Conservation (phyloP, 768 basidiomycete species). For the Agaricus sinodeliciosus region DNA sequence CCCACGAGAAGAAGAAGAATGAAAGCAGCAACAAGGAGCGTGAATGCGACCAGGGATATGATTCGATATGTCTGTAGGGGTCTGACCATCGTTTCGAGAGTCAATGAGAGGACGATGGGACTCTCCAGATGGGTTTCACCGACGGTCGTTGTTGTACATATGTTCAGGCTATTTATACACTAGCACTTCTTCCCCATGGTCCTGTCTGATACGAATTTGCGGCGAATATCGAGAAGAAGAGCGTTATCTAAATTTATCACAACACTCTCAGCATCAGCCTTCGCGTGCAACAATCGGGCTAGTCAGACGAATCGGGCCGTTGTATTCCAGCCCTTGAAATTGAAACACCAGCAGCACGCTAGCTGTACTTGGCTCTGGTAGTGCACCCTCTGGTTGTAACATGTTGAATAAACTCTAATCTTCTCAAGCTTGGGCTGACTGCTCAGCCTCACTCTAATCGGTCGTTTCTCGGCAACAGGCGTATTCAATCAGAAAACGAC, state of each 20-base stretch:
- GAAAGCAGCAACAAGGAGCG: constrained; percentile 53
- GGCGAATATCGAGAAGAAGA: too few species aligned
- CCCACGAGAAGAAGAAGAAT: constrained; percentile 73
- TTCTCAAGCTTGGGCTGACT: too few species aligned
- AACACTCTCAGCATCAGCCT: too few species aligned
- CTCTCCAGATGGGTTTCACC: background rate
- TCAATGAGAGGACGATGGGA: background rate
- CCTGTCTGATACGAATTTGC: background rate
- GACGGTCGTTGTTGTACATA: background rate
- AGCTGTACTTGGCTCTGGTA: background rate
- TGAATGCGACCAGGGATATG: constrained; percentile 40
- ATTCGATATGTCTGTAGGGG: constrained; percentile 41
- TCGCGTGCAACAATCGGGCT: too few species aligned
- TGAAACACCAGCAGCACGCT: background rate
- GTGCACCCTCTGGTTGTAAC: too few species aligned
- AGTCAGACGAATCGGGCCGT: background rate
- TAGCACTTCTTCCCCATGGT: constrained; percentile 1
- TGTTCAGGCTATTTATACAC: constrained; percentile 6
- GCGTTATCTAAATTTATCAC: too few species aligned
- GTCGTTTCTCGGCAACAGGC: too few species aligned
- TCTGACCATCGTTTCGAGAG: background rate
- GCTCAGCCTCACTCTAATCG: too few species aligned
- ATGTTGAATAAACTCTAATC: too few species aligned
- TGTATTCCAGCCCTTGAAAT: background rate
- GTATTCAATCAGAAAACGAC: too few species aligned